These are phyloP conservation scores for Ganoderma leucocontextum DNA, from an alignment of 1,284 basidiomycete species.

Conservation along the genomic window DNA sequence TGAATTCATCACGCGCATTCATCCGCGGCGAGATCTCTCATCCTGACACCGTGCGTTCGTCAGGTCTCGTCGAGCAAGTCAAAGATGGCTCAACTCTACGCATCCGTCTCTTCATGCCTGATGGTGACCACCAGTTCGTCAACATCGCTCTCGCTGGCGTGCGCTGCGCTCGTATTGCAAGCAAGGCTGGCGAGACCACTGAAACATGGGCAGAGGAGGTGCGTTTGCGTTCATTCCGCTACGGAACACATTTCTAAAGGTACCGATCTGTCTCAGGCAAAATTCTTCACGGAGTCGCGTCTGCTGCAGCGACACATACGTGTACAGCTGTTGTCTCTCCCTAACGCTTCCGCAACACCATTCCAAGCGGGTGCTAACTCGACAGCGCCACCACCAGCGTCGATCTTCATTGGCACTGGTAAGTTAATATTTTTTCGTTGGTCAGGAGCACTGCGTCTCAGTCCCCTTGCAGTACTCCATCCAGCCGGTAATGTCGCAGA, in stretches of 20 bases:
- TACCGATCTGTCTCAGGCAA: constrained; percentile 66
- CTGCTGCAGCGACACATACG: constrained; percentile 91
- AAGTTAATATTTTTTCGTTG: constrained; percentile 32
- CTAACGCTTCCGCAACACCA: constrained; percentile 82
- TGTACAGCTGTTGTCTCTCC: constrained; percentile 89
- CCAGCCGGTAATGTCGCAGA: constrained; percentile 96
- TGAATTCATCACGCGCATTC: constrained; percentile 42
- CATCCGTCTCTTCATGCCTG: constrained; percentile 87
- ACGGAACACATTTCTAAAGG: constrained; percentile 29
- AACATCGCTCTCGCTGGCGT: constrained; percentile 90
- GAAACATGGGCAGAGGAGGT: constrained; percentile 91
- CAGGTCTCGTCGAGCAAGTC: constrained; percentile 93
- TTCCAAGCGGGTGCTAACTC: constrained; percentile 75
- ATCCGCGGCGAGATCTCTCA: neutral
- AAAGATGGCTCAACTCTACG: constrained; percentile 93
- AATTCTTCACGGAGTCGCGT: constrained; percentile 93
- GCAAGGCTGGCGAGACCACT: constrained; percentile 78
- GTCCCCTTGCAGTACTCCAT: constrained; percentile 69
- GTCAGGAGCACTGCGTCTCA: neutral
- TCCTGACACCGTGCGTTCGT: constrained; percentile 5
- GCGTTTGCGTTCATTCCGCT: constrained; percentile 37
- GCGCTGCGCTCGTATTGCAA: constrained; percentile 77
- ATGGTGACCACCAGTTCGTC: constrained; percentile 87
- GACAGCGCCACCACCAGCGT: constrained; percentile 70
- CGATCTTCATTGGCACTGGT: constrained; percentile 91